Percentiles rank a stretch among this genome's conserved stretches.
phyloP scores from a whole-genome alignment of 129 eudicot species.

The Flaveria trinervia region DNA sequence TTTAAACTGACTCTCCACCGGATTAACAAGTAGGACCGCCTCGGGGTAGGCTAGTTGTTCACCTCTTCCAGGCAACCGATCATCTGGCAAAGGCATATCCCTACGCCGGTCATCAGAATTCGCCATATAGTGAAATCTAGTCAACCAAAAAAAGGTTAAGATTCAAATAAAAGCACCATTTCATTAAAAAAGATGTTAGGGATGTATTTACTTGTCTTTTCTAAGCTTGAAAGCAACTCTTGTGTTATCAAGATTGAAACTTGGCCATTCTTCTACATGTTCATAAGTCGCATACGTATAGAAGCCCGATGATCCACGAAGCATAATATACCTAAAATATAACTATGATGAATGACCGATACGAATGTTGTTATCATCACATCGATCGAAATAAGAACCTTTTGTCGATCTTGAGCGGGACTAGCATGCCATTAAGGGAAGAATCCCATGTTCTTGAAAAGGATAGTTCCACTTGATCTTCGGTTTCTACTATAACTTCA shows the following conservation, averaged over 20 bases:
- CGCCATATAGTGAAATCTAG: constrained; percentile 65
- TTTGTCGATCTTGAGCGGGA: constrained; percentile 56
- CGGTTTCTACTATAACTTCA: constrained; percentile 39
- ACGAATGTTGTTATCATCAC: background rate
- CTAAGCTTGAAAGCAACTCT: constrained; percentile 64
- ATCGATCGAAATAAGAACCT: constrained; percentile 35
- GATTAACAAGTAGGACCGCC: constrained; percentile 57
- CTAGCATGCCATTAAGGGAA: constrained; percentile 41
- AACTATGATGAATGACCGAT: background rate
- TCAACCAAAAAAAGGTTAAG: background rate
- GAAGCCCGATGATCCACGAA: constrained; percentile 69
- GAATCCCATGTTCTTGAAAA: constrained; percentile 62
- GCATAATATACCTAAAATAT: constrained; percentile 56
- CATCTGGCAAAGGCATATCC: constrained; percentile 58
- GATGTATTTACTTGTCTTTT: constrained; percentile 37
- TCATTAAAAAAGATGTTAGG: background rate
- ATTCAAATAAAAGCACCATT: background rate
- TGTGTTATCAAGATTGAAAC: constrained; percentile 63
- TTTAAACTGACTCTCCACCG: constrained; percentile 50
- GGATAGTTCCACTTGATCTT: constrained; percentile 56
- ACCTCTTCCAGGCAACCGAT: constrained; percentile 50
- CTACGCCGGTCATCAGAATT: constrained; percentile 48
- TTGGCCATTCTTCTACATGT: constrained; percentile 60
- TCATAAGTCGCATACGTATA: constrained; percentile 66
- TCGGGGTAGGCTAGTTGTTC: constrained; percentile 55